phyloP scores from a whole-genome alignment of 2,329 filamentous ascomycete genomes.

The Hypocreales sp. region DNA sequence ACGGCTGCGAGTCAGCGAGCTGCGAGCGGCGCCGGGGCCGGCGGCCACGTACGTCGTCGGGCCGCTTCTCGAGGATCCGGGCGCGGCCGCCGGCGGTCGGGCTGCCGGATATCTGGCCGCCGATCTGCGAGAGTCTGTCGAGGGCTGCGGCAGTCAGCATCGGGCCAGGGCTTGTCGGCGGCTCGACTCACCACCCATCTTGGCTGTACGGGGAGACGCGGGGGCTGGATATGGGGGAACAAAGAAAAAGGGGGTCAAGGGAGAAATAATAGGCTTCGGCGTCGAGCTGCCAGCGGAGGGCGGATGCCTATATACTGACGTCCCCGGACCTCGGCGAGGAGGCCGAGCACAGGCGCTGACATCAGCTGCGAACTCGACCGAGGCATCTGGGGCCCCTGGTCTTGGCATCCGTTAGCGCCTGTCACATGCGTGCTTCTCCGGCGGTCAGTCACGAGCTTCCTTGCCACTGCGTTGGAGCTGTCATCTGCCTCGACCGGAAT shows the following conservation, averaged over 20 bases:
- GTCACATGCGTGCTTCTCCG: no score
- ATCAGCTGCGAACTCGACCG: slow-evolving; percentile 11
- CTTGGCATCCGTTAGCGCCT: no score
- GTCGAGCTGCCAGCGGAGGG: no score
- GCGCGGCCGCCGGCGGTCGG: slow-evolving; percentile 34
- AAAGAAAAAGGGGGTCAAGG: no score
- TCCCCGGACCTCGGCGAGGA: slow-evolving; percentile 4
- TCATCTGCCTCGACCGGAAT: no score
- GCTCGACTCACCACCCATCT: slow-evolving; percentile 20
- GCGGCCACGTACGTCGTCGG: slow-evolving; percentile 42
- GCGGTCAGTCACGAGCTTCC: no score
- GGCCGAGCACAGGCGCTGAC: slow-evolving; percentile 8
- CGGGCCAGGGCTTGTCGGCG: no score
- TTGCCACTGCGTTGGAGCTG: no score
- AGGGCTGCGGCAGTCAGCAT: slow-evolving; percentile 24
- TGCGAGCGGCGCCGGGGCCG: background rate
- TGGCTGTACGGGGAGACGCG: slow-evolving; percentile 8
- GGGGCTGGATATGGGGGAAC: no score
- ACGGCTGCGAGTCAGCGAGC: slow-evolving; percentile 11
- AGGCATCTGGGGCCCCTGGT: slow-evolving; percentile 17
- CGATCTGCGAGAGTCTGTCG: slow-evolving; percentile 44
- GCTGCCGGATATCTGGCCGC: slow-evolving; percentile 47
- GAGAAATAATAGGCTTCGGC: no score
- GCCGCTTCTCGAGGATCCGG: slow-evolving; percentile 47
- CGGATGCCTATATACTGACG: no score